These are phyloP conservation scores for Yamadazyma diospyri DNA, from an alignment of 1,139 yeast species.

Conservation along the genomic window DNA sequence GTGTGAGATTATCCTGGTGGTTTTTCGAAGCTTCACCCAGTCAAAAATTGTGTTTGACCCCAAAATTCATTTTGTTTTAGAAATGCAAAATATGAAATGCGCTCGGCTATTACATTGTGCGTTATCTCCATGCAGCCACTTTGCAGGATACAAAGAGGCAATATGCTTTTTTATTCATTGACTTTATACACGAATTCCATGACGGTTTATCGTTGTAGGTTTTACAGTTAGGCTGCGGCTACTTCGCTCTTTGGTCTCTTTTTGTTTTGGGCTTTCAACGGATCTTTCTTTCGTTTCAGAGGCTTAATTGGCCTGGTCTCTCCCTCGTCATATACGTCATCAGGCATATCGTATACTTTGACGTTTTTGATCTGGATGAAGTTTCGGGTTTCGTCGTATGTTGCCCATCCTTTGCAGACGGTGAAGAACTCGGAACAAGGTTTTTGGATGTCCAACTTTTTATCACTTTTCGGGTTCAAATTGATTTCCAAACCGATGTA, in stretches of 20 bases:
- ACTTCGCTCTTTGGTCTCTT: conserved; percentile 16
- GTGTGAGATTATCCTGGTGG: too few relatives aligned
- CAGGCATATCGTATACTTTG: conserved; percentile 76
- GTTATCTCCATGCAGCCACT: too few relatives aligned
- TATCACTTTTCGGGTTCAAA: conserved; percentile 43
- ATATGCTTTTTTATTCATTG: too few relatives aligned
- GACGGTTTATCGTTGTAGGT: too few relatives aligned
- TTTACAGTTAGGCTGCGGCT: conserved; percentile 1
- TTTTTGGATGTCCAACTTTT: conserved; percentile 78
- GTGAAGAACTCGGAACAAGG: conserved; percentile 89
- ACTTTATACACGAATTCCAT: too few relatives aligned
- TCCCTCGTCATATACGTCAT: conserved; percentile 76
- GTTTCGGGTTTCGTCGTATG: conserved; percentile 59
- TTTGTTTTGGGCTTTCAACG: conserved; percentile 10
- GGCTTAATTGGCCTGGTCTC: conserved; percentile 68
- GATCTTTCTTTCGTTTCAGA: conserved; percentile 27
- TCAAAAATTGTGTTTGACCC: too few relatives aligned
- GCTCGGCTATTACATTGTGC: too few relatives aligned
- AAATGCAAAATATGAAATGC: too few relatives aligned
- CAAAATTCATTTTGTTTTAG: too few relatives aligned
- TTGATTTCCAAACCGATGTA: conserved; percentile 77
- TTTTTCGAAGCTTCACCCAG: too few relatives aligned
- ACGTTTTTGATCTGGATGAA: conserved; percentile 71
- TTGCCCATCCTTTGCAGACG: conserved; percentile 70
- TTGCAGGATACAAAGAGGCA: too few relatives aligned